phyloP scores from a whole-genome alignment of 176 grass and related monocot genomes.

The Musa schizocarpa region DNA sequence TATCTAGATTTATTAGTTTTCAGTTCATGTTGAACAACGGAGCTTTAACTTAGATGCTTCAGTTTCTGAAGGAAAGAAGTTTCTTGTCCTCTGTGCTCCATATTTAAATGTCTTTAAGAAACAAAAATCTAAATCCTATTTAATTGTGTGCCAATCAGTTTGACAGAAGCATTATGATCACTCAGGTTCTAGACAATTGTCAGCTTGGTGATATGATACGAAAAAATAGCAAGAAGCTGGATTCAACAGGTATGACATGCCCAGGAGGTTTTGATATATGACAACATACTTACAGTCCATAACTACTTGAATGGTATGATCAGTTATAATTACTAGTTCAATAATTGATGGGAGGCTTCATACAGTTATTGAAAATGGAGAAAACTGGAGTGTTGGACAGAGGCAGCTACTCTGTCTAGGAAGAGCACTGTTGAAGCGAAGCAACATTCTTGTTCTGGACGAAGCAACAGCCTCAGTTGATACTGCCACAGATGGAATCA shows the following conservation, averaged over 20 bases:
- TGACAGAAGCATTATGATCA: not conserved
- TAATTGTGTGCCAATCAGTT: not conserved
- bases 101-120: not conserved
- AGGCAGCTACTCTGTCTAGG: conserved; percentile 84
- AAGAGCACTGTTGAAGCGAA: conserved; percentile 74
- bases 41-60: no score
- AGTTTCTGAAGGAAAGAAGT: not conserved
- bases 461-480: conserved; percentile 95
- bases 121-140: not conserved
- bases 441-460: conserved; percentile 66
- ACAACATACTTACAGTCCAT: not conserved
- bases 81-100: not conserved
- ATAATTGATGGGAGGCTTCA: not conserved
- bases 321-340: not conserved
- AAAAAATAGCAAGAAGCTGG: conserved; percentile 58
- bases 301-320: not conserved
- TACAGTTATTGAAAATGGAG: conserved; percentile 86
- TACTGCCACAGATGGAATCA: conserved; percentile 51
- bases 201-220: conserved; percentile 79
- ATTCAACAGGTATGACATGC: conserved; percentile 55
- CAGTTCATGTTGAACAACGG: no score
- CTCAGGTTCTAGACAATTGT: conserved; percentile 74
- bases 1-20: not conserved
- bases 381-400: conserved; percentile 93
- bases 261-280: not conserved